phyloP scores from a whole-genome alignment of 164 flowering plant genomes.

The Piper longum region DNA sequence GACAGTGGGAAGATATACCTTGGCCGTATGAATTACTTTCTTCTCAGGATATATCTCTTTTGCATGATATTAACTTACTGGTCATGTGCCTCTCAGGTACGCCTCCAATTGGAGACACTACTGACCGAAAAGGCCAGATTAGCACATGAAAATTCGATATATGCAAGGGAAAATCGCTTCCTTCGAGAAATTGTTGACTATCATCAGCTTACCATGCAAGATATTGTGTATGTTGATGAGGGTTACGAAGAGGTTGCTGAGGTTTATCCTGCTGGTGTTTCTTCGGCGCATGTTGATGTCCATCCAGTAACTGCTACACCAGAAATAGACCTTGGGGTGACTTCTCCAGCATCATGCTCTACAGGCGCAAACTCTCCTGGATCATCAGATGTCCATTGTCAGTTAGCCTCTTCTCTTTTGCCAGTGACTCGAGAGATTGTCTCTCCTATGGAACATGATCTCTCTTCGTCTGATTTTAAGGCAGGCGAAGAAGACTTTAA shows the following conservation, averaged over 20 bases:
- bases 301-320: background rate
- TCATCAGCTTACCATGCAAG: slow-evolving; percentile 94
- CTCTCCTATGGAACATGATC: background rate
- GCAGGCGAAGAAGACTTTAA: background rate
- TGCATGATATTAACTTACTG: no score
- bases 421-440: background rate
- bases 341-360: background rate
- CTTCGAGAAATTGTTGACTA: slow-evolving; percentile 71
- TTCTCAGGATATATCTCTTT: no score
- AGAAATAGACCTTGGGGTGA: background rate
- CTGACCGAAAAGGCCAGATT: slow-evolving; percentile 86
- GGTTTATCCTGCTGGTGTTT: slow-evolving; percentile 33
- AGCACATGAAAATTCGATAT: slow-evolving; percentile 70
- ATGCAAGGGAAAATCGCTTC: slow-evolving; percentile 27
- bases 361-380: background rate
- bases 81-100: no score
- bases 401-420: background rate
- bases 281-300: slow-evolving; percentile 10
- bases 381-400: background rate
- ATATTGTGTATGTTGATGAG: slow-evolving; percentile 76
- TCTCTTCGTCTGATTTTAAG: background rate
- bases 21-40: no score
- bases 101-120: slow-evolving; percentile 37
- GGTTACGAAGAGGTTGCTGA: slow-evolving; percentile 76
- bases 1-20: no score